phyloP scores from a whole-genome alignment of 352 stramenopile genomes.

The Aphanomyces stellatus region DNA sequence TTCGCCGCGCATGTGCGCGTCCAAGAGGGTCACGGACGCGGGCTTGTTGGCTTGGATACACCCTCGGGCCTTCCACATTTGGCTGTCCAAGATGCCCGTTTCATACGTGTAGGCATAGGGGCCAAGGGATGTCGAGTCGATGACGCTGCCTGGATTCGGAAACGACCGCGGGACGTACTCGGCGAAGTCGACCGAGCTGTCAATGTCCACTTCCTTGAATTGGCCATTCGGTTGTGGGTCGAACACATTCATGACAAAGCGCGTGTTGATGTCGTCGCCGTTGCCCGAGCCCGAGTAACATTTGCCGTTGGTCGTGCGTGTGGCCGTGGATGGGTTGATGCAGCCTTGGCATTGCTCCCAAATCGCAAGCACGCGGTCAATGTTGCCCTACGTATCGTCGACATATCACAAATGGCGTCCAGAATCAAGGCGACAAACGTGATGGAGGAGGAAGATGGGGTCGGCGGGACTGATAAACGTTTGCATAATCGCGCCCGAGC shows the following conservation, averaged over 20 bases:
- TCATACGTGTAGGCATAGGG: conserved; percentile 13
- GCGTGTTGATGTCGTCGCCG: conserved; percentile 9
- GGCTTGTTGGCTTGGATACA: not conserved
- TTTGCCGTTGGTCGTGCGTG: conserved; percentile 3
- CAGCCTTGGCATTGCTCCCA: conserved; percentile 17
- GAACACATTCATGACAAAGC: not conserved
- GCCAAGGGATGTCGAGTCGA: conserved; percentile 10
- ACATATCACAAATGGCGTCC: not conserved
- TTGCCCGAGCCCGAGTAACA: not conserved
- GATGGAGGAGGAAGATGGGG: conserved; percentile 17
- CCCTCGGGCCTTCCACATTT: not conserved
- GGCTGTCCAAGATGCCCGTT: not conserved
- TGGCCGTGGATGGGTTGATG: not conserved
- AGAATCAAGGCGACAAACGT: not conserved
- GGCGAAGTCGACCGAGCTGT: conserved; percentile 1
- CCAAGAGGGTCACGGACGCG: not conserved
- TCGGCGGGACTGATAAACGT: conserved; percentile 16
- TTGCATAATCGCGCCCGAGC: not conserved
- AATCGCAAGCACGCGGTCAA: conserved; percentile 15
- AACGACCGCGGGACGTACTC: conserved; percentile 9
- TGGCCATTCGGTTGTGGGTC: not conserved
- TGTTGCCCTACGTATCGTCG: conserved; percentile 10
- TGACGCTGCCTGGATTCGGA: not conserved
- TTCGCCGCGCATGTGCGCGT: not conserved
- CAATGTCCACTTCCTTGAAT: not conserved